Evolutionary conservation across 306 rosid genomes (phyloP).

Genomic region (Lablab purpureus): DNA sequence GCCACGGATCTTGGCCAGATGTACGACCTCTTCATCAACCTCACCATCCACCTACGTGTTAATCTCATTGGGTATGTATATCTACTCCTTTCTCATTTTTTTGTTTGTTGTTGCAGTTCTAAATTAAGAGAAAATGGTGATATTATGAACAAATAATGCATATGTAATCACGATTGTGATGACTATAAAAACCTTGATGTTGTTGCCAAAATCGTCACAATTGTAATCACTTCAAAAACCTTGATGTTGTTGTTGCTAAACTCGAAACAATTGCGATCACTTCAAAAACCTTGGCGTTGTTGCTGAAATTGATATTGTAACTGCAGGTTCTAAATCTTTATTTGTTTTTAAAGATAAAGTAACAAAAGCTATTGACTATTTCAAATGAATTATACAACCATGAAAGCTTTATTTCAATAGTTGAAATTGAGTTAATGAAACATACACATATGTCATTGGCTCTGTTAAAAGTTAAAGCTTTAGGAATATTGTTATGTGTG

Average conservation of each 20-base stretch:
- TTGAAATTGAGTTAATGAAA: not conserved
- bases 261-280: not conserved
- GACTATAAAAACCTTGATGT: not conserved
- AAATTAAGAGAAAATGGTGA: no score
- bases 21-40: slow-evolving; percentile 80
- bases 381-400: not conserved
- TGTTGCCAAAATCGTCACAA: no score
- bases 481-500: not conserved
- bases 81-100: no score
- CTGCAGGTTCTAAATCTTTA: no score
- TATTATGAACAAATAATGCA: not conserved
- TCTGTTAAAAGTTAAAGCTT: not conserved
- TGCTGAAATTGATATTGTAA: not conserved
- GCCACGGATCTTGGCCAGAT: slow-evolving; percentile 94
- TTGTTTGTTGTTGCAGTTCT: no score
- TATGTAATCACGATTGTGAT: not conserved
- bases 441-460: not conserved
- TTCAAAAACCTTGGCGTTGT: not conserved
- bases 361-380: not conserved
- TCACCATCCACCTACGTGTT: slow-evolving; percentile 76
- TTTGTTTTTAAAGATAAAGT: not conserved
- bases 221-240: no score
- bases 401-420: not conserved
- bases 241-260: no score
- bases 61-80: slow-evolving; percentile 74